phyloP scores from a whole-genome alignment of 805 yeast genomes.

The Yarrowia sp. region DNA sequence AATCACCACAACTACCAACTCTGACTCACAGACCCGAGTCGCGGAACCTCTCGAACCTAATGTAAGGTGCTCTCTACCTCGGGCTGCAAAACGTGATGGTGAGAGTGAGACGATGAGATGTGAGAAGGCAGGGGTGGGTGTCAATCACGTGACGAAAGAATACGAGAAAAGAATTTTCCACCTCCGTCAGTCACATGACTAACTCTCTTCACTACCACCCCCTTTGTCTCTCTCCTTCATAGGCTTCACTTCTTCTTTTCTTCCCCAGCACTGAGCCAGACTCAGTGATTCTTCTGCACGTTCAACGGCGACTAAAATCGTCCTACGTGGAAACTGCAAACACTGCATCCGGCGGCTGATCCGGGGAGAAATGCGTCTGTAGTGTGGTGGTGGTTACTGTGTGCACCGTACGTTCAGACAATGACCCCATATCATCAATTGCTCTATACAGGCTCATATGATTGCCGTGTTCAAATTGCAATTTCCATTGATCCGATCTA shows the following conservation, averaged over 20 bases:
- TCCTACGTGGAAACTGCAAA: too few species aligned
- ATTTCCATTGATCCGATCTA: too few species aligned
- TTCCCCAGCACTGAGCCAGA: constrained; percentile 30
- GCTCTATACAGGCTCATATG: too few species aligned
- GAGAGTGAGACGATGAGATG: neutral
- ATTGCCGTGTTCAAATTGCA: neutral
- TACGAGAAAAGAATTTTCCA: too few species aligned
- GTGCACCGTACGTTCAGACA: too few species aligned
- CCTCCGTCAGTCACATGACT: too few species aligned
- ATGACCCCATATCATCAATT: too few species aligned
- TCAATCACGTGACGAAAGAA: neutral
- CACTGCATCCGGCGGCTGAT: constrained; percentile 26
- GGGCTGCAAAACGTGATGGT: neutral
- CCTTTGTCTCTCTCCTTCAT: too few species aligned
- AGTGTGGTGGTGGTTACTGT: neutral
- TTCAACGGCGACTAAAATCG: constrained; percentile 1
- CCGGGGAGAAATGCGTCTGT: constrained; percentile 8
- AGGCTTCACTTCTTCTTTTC: neutral
- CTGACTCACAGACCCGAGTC: constrained; percentile 34
- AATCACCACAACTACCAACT: neutral
- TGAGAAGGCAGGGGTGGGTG: neutral
- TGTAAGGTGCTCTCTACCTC: neutral
- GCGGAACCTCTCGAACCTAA: constrained; percentile 2
- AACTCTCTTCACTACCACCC: too few species aligned
- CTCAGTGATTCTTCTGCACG: constrained; percentile 37